Evolutionary conservation across 164 flowering plant species (phyloP).

Genomic region (Macadamia tetraphylla): DNA sequence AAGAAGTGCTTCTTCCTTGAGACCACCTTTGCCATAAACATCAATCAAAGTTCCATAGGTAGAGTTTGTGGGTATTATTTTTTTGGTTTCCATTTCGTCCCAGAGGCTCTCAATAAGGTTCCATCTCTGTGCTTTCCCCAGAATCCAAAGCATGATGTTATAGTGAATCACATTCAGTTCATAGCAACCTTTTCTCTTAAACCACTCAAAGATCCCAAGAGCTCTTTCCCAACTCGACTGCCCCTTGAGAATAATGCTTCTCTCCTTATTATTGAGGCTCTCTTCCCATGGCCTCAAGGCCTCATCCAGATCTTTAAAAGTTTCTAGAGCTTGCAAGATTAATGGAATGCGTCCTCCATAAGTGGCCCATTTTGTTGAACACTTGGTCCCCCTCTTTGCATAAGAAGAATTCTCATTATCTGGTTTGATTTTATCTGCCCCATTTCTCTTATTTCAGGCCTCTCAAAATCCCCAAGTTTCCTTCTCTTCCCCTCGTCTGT

Average conservation of each 20-base stretch:
- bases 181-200: slow-evolving; percentile 68
- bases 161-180: slow-evolving; percentile 93
- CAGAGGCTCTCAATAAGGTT: slow-evolving; percentile 45
- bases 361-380: slow-evolving; percentile 53
- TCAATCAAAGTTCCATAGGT: slow-evolving; percentile 90
- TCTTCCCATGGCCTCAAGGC: slow-evolving; percentile 81
- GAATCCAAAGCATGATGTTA: slow-evolving; percentile 75
- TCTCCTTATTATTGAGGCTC: slow-evolving; percentile 59
- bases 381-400: slow-evolving; percentile 33
- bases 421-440: too few species aligned
- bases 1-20: slow-evolving; percentile 49
- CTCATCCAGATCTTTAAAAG: slow-evolving; percentile 48
- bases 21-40: slow-evolving; percentile 86
- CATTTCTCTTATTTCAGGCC: slow-evolving; percentile 2
- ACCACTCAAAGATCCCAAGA: slow-evolving; percentile 82
- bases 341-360: slow-evolving; percentile 78
- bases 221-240: slow-evolving; percentile 77
- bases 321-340: slow-evolving; percentile 66
- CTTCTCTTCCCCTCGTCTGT: slow-evolving; percentile 8
- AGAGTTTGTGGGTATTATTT: slow-evolving; percentile 57
- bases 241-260: slow-evolving; percentile 91
- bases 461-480: neutral
- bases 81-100: slow-evolving; percentile 55
- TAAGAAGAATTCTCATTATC: slow-evolving; percentile 6
- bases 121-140: slow-evolving; percentile 76